phyloP scores from a whole-genome alignment of 768 basidiomycete genomes.

The Guyanaporus albipodus region DNA sequence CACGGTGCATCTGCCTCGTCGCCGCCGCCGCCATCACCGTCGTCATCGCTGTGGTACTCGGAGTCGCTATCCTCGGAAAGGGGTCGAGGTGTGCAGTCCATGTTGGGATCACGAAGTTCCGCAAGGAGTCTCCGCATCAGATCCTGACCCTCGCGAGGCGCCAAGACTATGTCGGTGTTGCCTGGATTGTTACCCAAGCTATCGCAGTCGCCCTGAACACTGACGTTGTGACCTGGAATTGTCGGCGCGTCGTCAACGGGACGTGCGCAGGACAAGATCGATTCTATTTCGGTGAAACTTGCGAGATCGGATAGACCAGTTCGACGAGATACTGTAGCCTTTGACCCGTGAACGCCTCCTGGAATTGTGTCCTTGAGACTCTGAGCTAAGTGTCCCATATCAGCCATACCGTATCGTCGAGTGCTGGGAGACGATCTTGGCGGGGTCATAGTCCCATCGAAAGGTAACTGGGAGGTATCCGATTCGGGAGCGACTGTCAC shows the following conservation, averaged over 20 bases:
- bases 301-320: neutral
- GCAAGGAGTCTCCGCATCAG: slow-evolving; percentile 14
- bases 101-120: slow-evolving; percentile 11
- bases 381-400: slow-evolving; percentile 1
- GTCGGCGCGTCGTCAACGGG: neutral
- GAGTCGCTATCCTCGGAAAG: slow-evolving; percentile 8
- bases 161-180: neutral
- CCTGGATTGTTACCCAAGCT: neutral
- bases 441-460: neutral
- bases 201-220: neutral
- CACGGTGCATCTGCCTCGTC: neutral
- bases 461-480: neutral
- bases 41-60: neutral
- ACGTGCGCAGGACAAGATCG: neutral
- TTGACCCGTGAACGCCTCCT: neutral
- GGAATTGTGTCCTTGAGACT: neutral
- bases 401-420: slow-evolving; percentile 12
- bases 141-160: neutral
- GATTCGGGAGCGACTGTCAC: neutral
- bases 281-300: neutral
- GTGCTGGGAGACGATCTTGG: neutral
- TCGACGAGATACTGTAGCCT: neutral
- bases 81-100: slow-evolving; percentile 4
- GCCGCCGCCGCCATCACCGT: neutral
- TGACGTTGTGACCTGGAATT: neutral